Evolutionary conservation across 1,139 yeast species (phyloP).

Genomic region (Debaryomycetaceae sp.): DNA sequence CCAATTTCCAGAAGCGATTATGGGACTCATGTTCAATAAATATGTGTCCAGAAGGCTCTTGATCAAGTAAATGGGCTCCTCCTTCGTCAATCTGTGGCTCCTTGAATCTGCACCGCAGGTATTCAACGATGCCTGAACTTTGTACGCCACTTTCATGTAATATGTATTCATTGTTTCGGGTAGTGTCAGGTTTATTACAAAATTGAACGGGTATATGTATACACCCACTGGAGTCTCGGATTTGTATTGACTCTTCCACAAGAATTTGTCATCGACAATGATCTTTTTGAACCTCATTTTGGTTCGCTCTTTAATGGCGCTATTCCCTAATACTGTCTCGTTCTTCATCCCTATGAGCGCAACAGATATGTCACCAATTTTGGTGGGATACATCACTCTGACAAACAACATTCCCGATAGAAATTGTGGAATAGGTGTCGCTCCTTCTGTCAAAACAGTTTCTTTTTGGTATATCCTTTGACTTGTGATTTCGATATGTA

Average conservation of each 20-base stretch:
- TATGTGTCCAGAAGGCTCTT: slow-evolving; percentile 9
- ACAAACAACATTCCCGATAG: slow-evolving; percentile 7
- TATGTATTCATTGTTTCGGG: slow-evolving; percentile 10
- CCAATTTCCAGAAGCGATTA: slow-evolving; percentile 17
- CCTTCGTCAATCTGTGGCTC: not conserved
- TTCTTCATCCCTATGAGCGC: slow-evolving; percentile 8
- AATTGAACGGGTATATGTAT: slow-evolving; percentile 14
- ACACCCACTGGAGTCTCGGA: slow-evolving; percentile 8
- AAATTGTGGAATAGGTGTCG: slow-evolving; percentile 5
- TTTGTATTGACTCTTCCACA: slow-evolving; percentile 8
- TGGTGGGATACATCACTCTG: slow-evolving; percentile 6
- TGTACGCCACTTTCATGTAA: slow-evolving; percentile 9
- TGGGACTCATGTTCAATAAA: slow-evolving; percentile 5
- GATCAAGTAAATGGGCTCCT: slow-evolving; percentile 5
- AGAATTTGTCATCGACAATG: slow-evolving; percentile 9
- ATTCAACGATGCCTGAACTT: slow-evolving; percentile 6
- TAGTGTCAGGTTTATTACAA: slow-evolving; percentile 10
- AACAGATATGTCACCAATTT: slow-evolving; percentile 4
- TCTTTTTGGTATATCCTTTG: slow-evolving; percentile 8
- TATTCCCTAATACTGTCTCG: slow-evolving; percentile 6
- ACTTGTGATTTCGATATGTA: slow-evolving; percentile 1
- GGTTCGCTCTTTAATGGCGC: slow-evolving; percentile 2
- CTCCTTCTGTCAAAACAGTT: slow-evolving; percentile 5
- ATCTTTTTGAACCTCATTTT: slow-evolving; percentile 1
- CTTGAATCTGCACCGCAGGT: slow-evolving; percentile 1